Percentiles rank a stretch among this genome's conserved stretches.
These are phyloP conservation scores for Albophoma yamanashiensis DNA, from an alignment of 2,329 filamentous ascomycete genomes.

Conservation along the genomic window DNA sequence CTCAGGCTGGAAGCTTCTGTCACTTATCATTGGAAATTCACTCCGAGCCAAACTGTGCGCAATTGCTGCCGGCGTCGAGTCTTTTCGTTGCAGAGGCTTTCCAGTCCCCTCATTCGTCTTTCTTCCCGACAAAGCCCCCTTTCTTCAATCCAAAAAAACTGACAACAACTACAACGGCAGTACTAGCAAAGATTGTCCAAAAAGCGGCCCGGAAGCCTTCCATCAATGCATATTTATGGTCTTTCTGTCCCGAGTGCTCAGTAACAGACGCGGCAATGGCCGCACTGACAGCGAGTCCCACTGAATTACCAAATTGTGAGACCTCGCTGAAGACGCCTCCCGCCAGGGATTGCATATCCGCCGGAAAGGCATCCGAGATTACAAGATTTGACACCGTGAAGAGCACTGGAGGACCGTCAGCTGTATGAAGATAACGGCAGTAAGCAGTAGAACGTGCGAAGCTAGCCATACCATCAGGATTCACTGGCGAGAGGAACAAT, in stretches of 20 bases:
- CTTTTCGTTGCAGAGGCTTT: background rate
- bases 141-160: slow-evolving; percentile 29
- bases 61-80: no score
- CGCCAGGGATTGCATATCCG: slow-evolving; percentile 43
- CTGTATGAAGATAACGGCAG: background rate
- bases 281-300: slow-evolving; percentile 40
- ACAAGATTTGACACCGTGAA: slow-evolving; percentile 46
- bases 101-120: slow-evolving; percentile 10
- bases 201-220: slow-evolving; percentile 40
- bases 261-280: slow-evolving; percentile 36
- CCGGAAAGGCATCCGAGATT: slow-evolving; percentile 42
- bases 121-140: slow-evolving; percentile 37
- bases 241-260: slow-evolving; percentile 19
- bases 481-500: slow-evolving; percentile 31
- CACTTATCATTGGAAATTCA: no score
- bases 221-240: slow-evolving; percentile 27
- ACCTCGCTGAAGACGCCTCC: slow-evolving; percentile 51
- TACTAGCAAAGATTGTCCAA: slow-evolving; percentile 37
- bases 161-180: slow-evolving; percentile 23
- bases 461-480: slow-evolving; percentile 23
- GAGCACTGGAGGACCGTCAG: slow-evolving; percentile 22
- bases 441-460: background rate
- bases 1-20: no score
- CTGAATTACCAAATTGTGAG: slow-evolving; percentile 43
- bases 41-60: no score